Percentiles rank a stretch among this genome's conserved stretches.
These are phyloP conservation scores for Dendrocalamus sinicus DNA, from an alignment of 176 grass and related monocot species.

Conservation along the genomic window DNA sequence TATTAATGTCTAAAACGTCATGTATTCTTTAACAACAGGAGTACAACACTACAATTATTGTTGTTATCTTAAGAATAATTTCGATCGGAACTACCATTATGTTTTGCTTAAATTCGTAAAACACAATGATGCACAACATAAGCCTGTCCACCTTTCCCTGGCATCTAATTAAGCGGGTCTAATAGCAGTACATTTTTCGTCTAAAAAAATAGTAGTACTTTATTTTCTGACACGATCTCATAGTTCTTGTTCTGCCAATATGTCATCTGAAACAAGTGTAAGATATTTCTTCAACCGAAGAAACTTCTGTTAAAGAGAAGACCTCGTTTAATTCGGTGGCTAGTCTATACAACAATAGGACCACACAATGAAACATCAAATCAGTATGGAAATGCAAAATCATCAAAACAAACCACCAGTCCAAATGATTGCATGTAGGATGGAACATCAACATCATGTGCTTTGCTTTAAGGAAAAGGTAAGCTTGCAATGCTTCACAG, in stretches of 20 bases:
- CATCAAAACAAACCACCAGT: background rate
- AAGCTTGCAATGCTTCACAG: background rate
- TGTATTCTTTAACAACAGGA: too few relatives aligned
- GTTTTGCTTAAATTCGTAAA: background rate
- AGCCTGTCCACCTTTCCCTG: background rate
- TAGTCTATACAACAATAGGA: background rate
- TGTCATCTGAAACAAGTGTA: background rate
- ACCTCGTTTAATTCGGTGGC: background rate
- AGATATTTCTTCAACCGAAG: background rate
- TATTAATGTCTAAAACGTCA: too few relatives aligned
- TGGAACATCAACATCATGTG: constrained; percentile 24
- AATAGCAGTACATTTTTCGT: background rate
- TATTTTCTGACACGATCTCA: background rate
- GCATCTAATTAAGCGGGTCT: background rate
- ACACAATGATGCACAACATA: background rate
- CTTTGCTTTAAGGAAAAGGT: background rate
- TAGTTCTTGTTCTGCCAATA: background rate
- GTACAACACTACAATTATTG: background rate
- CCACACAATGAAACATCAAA: background rate
- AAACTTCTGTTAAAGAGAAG: background rate
- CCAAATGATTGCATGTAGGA: background rate
- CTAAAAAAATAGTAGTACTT: background rate
- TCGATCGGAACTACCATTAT: too few relatives aligned
- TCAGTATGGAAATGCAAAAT: background rate
- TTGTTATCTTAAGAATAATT: too few relatives aligned